phyloP scores from a whole-genome alignment of 2,329 filamentous ascomycete genomes.

The Nectriaceae sp. region DNA sequence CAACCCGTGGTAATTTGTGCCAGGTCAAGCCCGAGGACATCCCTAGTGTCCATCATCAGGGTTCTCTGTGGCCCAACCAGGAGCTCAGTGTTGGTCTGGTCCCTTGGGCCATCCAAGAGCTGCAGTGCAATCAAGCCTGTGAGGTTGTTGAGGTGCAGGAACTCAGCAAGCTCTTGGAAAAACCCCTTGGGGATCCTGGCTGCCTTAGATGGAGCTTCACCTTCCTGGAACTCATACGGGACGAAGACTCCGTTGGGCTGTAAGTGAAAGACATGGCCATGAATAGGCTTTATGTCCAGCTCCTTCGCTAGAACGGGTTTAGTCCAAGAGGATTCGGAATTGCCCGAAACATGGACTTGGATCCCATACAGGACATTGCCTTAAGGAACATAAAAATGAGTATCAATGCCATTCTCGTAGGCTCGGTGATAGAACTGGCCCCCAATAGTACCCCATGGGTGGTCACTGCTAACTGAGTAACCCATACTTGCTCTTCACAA shows the following conservation, averaged over 20 bases:
- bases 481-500: too few species aligned
- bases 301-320: too few species aligned
- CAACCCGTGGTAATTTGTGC: too few species aligned
- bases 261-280: slow-evolving; percentile 5
- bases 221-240: slow-evolving; percentile 6
- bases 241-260: slow-evolving; percentile 2
- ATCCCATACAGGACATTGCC: too few species aligned
- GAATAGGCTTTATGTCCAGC: slow-evolving; percentile 2
- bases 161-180: slow-evolving; percentile 1
- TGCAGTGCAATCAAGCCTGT: not conserved
- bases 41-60: slow-evolving; percentile 5
- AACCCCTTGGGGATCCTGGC: slow-evolving; percentile 1
- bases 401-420: too few species aligned
- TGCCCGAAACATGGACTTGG: too few species aligned
- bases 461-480: too few species aligned
- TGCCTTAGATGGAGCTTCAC: slow-evolving; percentile 4
- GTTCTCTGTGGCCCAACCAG: slow-evolving; percentile 1
- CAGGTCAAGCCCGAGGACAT: slow-evolving; percentile 1
- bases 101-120: too few species aligned
- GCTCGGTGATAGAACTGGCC: too few species aligned
- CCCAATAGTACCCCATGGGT: too few species aligned
- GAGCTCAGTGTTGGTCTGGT: slow-evolving; percentile 5
- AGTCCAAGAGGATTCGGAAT: too few species aligned
- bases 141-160: slow-evolving; percentile 1
- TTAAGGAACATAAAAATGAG: too few species aligned